A percentile compares a stretch with the other conserved stretches of the same genome.
These are phyloP conservation scores for Powellomyces hirtus DNA, from an alignment of 192 early-diverging fungal species.

Conservation along the genomic window DNA sequence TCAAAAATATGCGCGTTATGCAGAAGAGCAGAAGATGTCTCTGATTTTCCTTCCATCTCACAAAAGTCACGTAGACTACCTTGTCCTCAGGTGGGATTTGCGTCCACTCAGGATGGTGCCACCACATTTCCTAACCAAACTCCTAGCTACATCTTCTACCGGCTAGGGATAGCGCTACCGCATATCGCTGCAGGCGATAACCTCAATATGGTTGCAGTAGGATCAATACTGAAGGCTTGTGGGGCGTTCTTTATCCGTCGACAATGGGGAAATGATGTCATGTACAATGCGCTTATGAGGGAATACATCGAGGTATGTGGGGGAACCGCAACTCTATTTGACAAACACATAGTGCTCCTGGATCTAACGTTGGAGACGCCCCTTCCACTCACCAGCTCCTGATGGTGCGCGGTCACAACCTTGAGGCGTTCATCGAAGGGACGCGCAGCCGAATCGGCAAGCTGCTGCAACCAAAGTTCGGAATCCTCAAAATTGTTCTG, in stretches of 20 bases:
- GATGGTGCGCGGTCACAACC: slow-evolving; percentile 69
- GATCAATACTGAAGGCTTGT: slow-evolving; percentile 57
- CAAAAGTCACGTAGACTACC: slow-evolving; percentile 85
- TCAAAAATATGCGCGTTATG: slow-evolving; percentile 32
- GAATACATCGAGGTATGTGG: slow-evolving; percentile 71
- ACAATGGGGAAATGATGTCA: slow-evolving; percentile 70
- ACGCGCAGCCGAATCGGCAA: slow-evolving; percentile 80
- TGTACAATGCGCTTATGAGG: slow-evolving; percentile 70
- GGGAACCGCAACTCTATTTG: neutral
- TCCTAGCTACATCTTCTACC: slow-evolving; percentile 63
- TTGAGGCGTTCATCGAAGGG: slow-evolving; percentile 83
- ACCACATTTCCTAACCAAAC: neutral
- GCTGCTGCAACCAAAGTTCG: slow-evolving; percentile 74
- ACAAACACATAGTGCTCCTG: neutral
- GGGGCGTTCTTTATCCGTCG: slow-evolving; percentile 82
- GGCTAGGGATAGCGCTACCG: slow-evolving; percentile 72
- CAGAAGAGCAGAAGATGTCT: slow-evolving; percentile 63
- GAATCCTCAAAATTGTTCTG: slow-evolving; percentile 78
- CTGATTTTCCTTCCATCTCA: slow-evolving; percentile 79
- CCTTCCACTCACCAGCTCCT: too few relatives aligned
- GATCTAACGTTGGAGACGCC: neutral
- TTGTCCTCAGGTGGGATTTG: slow-evolving; percentile 65
- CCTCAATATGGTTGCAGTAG: slow-evolving; percentile 75
- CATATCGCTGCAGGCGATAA: slow-evolving; percentile 87
- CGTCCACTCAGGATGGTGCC: too few relatives aligned